Evolutionary conservation across 2,329 filamentous ascomycete genomes (phyloP).

Genomic region (Stromatinia cepivora): DNA sequence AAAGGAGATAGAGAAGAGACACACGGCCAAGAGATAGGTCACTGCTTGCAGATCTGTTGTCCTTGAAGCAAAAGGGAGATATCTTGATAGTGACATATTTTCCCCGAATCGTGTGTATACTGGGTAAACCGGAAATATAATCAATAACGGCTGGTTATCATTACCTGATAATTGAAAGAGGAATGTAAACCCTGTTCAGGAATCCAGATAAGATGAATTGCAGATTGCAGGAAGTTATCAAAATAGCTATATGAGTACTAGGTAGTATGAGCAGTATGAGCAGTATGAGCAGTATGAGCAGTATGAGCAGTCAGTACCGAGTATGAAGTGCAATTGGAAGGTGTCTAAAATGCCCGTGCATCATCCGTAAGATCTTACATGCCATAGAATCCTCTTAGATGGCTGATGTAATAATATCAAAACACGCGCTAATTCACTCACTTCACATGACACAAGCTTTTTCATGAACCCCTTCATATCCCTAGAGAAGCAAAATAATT

Average conservation of each 20-base stretch:
- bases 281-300: slow-evolving; percentile 1
- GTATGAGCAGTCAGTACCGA: too few relatives aligned
- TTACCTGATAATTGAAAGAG: neutral
- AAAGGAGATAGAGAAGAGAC: slow-evolving; percentile 84
- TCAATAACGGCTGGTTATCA: neutral
- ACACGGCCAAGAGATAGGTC: slow-evolving; percentile 79
- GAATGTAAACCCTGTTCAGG: neutral
- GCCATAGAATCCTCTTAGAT: too few relatives aligned
- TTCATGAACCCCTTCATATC: neutral
- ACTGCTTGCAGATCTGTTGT: slow-evolving; percentile 63
- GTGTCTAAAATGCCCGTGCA: slow-evolving; percentile 2
- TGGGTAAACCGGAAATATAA: slow-evolving; percentile 7
- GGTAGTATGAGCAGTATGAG: neutral
- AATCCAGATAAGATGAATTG: slow-evolving; percentile 1
- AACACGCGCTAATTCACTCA: slow-evolving; percentile 4
- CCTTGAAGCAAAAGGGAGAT: slow-evolving; percentile 56
- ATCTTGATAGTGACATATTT: slow-evolving; percentile 32
- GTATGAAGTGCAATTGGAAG: neutral
- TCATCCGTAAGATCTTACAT: neutral
- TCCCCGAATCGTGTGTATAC: slow-evolving; percentile 14
- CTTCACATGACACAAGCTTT: slow-evolving; percentile 2
- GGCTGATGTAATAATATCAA: slow-evolving; percentile 12
- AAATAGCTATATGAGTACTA: neutral
- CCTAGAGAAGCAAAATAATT: too few relatives aligned
- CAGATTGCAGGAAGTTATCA: slow-evolving; percentile 14